Evolutionary conservation across 345 rosid genomes (phyloP).

Genomic region (Hibiscus syriacus): DNA sequence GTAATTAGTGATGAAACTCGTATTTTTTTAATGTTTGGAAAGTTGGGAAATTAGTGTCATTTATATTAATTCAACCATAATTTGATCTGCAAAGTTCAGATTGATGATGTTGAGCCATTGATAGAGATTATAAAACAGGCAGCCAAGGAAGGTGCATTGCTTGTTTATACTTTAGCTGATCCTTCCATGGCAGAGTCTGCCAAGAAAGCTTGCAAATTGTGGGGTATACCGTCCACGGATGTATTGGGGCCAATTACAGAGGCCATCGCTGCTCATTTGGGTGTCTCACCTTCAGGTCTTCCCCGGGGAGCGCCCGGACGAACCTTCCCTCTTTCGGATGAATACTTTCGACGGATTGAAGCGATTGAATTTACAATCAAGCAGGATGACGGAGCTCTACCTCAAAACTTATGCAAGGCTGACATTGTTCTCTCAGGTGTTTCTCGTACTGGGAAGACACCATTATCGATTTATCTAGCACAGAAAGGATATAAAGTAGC

Average conservation of each 20-base stretch:
- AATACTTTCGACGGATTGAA: slow-evolving; percentile 62
- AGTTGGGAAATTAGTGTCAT: neutral
- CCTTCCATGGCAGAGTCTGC: slow-evolving; percentile 71
- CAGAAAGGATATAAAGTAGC: slow-evolving; percentile 89
- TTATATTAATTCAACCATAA: neutral
- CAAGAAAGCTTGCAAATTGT: slow-evolving; percentile 52
- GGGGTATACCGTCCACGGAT: slow-evolving; percentile 67
- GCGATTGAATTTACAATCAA: slow-evolving; percentile 87
- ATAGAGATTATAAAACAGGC: slow-evolving; percentile 80
- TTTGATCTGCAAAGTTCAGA: slow-evolving; percentile 25
- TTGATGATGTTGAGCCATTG: slow-evolving; percentile 61
- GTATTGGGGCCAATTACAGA: slow-evolving; percentile 84
- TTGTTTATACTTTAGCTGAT: slow-evolving; percentile 71
- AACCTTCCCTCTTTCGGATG: slow-evolving; percentile 45
- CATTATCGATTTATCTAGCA: slow-evolving; percentile 68
- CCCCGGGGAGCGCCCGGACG: slow-evolving; percentile 66
- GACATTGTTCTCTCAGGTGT: slow-evolving; percentile 76
- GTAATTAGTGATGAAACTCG: neutral
- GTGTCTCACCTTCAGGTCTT: slow-evolving; percentile 77
- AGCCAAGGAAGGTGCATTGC: slow-evolving; percentile 71
- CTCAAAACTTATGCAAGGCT: slow-evolving; percentile 58
- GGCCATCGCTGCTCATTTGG: slow-evolving; percentile 67
- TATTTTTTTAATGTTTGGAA: neutral
- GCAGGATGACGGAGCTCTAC: slow-evolving; percentile 83
- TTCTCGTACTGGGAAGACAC: slow-evolving; percentile 84